A percentile compares a stretch with the other conserved stretches of the same genome.
Conservation (phyloP, 2,329 filamentous ascomycete species). For the Karstenula rhodostoma region DNA sequence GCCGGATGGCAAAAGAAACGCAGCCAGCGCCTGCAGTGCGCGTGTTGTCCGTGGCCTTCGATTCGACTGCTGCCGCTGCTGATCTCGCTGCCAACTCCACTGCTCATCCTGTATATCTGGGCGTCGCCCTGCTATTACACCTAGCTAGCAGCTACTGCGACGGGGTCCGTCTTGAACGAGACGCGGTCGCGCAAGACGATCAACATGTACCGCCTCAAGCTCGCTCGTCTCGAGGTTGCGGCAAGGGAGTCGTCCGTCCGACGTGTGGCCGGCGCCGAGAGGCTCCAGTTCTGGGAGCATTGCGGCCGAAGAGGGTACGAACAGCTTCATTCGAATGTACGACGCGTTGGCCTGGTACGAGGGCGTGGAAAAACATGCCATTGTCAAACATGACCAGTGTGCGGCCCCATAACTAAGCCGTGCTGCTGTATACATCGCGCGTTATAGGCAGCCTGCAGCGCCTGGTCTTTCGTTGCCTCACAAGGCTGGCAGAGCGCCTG, state of each 20-base stretch:
- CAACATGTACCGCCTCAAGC: neutral
- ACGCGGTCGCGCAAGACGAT: neutral
- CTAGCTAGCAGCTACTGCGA: neutral
- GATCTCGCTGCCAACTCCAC: neutral
- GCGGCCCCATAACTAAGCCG: neutral
- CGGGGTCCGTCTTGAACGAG: neutral
- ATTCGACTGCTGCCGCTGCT: slow-evolving; percentile 10
- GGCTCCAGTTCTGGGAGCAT: neutral
- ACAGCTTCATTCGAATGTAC: slow-evolving; percentile 9
- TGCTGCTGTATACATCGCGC: neutral
- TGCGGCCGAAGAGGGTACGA: neutral
- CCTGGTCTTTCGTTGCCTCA: slow-evolving; percentile 9
- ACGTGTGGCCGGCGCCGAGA: slow-evolving; percentile 3
- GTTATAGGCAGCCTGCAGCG: neutral
- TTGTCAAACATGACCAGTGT: neutral
- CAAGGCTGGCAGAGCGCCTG: slow-evolving; percentile 6
- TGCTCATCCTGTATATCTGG: neutral
- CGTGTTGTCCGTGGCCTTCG: neutral
- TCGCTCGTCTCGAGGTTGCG: neutral
- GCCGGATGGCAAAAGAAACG: slow-evolving; percentile 9
- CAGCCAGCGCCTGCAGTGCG: slow-evolving; percentile 8
- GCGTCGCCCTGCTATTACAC: neutral
- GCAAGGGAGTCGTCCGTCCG: slow-evolving; percentile 9
- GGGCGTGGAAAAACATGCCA: neutral
- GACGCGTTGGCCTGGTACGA: neutral